Percentiles rank a stretch among this genome's conserved stretches.
Conservation (phyloP, 2,329 filamentous ascomycete genomes). For the Gremmenia infestans region DNA sequence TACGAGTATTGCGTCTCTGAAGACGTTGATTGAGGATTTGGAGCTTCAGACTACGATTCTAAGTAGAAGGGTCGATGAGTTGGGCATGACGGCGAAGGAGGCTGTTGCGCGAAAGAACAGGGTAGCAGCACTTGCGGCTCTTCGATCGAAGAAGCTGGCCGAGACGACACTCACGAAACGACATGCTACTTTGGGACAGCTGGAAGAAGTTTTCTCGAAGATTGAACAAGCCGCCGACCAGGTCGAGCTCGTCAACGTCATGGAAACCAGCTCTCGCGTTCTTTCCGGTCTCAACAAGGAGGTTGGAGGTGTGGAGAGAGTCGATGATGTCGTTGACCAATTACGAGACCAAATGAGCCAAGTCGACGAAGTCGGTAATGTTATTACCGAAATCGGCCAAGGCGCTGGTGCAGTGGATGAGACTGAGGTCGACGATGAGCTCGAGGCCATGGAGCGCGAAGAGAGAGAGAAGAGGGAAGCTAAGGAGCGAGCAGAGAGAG, state of each 20-base stretch:
- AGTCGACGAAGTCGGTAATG: constrained; percentile 74
- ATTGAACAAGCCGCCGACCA: constrained; percentile 85
- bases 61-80: constrained; percentile 57
- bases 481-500: constrained; percentile 26
- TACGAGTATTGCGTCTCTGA: constrained; percentile 75
- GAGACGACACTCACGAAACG: constrained; percentile 70
- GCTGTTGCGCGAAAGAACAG: constrained; percentile 71
- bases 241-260: constrained; percentile 74
- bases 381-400: constrained; percentile 59
- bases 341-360: constrained; percentile 75
- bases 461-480: constrained; percentile 41
- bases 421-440: constrained; percentile 78
- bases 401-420: constrained; percentile 62
- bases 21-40: constrained; percentile 70
- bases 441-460: constrained; percentile 62
- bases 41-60: constrained; percentile 67
- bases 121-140: constrained; percentile 67
- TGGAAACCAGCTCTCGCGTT: constrained; percentile 72
- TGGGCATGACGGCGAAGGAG: constrained; percentile 60
- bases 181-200: constrained; percentile 67
- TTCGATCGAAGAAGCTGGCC: constrained; percentile 77
- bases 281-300: constrained; percentile 69
- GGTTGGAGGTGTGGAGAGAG: constrained; percentile 69
- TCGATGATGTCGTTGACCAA: constrained; percentile 70
- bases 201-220: constrained; percentile 77